Base-by-base conservation (phyloP, 2,329 filamentous ascomycete genomes). In the Diaporthe velutina region DNA sequence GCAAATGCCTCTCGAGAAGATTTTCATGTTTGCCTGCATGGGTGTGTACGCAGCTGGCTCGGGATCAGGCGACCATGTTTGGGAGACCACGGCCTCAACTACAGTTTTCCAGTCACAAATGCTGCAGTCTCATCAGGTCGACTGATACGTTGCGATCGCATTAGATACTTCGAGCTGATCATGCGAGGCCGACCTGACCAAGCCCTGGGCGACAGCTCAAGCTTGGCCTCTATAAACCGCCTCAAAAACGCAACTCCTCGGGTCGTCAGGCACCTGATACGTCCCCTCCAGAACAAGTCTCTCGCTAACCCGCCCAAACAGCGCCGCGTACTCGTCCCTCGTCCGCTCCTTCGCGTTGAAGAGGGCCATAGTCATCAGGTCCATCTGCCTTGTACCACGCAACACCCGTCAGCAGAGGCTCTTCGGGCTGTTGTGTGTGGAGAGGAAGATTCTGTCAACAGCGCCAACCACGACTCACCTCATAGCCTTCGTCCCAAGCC, bases 261-360 rank as follows among this genome's bases (percentile, higher is more conserved):
- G 64, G n/a, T 68, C 64, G 4, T 54, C 64, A 17, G 64, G 64
- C 33, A 68, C 48, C 45, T 68, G 64, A 19, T 54, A 2, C n/a
- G 64, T 68, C 64, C 33, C 33, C 48, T 30, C 42, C 28, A 54
- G 5, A 2, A 54, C 30, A 40, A 68, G 48, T 9, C 13, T 40
- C 22, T 52, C 13, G 64, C 64, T 68, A 5, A 33, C 64, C 9
- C 30, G 45, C 64, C 1, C 33, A 35, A 68, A 68, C 13, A 68
- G 33, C 48, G 33, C 48, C 0, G 33, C 33, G 2, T 68, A 54
- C 64, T 68, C 64, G 33, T 68, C 64, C 33, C 48, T 52, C 1
- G 48, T 68, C 30, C 64, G 48, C 40, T 71, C 52, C 55, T 60
- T 61, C 5, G 70, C 35, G 13, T 71, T 71, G 55, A 48, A 61